phyloP scores from a whole-genome alignment of 2,329 filamentous ascomycete species.

The Hypoxylon sp. region DNA sequence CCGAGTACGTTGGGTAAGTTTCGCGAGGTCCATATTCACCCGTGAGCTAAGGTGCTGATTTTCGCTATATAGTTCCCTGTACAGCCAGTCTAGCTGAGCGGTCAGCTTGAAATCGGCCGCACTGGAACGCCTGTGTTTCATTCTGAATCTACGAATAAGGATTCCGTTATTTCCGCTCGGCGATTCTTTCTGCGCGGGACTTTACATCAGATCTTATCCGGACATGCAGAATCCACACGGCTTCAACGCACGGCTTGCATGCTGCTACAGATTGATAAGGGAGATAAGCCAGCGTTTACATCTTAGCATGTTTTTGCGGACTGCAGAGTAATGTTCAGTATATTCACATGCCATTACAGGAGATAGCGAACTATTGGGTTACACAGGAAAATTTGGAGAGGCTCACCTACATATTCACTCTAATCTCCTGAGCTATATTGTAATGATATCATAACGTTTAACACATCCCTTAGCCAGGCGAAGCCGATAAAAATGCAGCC shows the following conservation, averaged over 20 bases:
- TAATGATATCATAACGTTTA: conserved; percentile 1
- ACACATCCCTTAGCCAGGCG: background rate
- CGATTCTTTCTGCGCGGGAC: background rate
- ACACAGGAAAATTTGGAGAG: conserved; percentile 7
- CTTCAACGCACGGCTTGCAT: background rate
- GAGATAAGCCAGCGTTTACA: background rate
- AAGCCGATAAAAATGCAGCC: conserved; percentile 1
- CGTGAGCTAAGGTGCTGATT: conserved; percentile 18
- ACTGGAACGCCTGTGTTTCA: background rate
- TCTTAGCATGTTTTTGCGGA: conserved; percentile 8
- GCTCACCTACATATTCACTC: conserved; percentile 12
- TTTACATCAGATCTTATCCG: background rate
- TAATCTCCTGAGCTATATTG: conserved; percentile 5
- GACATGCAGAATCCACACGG: background rate
- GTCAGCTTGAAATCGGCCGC: background rate
- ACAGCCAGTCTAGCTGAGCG: conserved; percentile 25
- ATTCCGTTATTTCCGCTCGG: background rate
- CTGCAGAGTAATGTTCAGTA: conserved; percentile 14
- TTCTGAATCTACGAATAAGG: background rate
- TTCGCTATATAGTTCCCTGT: conserved; percentile 32
- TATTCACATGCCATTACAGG: background rate
- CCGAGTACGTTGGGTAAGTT: conserved; percentile 50
- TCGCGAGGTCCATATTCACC: background rate
- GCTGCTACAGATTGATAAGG: background rate
- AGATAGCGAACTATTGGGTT: background rate